Percentiles rank a stretch among this genome's conserved stretches.
Evolutionary conservation across 345 rosid species (phyloP).

Genomic region (Trapa incisa): DNA sequence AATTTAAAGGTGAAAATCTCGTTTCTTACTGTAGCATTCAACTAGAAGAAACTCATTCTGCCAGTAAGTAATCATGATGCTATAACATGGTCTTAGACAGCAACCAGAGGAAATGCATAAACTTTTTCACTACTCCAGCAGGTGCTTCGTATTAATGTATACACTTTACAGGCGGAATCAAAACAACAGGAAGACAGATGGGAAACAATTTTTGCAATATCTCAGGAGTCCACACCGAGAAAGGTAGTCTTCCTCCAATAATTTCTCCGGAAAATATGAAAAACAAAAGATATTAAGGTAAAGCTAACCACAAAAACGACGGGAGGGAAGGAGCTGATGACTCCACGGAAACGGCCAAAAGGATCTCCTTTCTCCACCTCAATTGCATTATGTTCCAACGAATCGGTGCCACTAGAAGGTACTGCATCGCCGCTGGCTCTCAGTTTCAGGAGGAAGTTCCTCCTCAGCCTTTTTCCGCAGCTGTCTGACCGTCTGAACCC

Average conservation of each 20-base stretch:
- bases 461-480: slow-evolving; percentile 9
- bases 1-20: not conserved
- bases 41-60: not conserved
- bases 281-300: not conserved
- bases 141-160: not conserved
- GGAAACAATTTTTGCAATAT: no score
- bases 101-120: not conserved
- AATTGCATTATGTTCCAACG: slow-evolving; percentile 13
- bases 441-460: slow-evolving; percentile 15
- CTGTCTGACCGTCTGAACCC: slow-evolving; percentile 12
- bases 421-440: slow-evolving; percentile 25
- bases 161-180: no score
- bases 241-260: no score
- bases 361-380: slow-evolving; percentile 14
- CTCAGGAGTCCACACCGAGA: no score
- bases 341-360: slow-evolving; percentile 26
- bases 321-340: slow-evolving; percentile 39
- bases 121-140: not conserved
- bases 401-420: slow-evolving; percentile 22
- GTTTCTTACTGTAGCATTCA: not conserved
- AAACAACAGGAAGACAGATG: no score
- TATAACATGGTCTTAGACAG: not conserved
- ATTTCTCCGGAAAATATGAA: not conserved
- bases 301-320: slow-evolving; percentile 41
- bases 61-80: not conserved